Base-by-base conservation (phyloP, 1,139 yeast genomes). In the Hansenula sp. region DNA sequence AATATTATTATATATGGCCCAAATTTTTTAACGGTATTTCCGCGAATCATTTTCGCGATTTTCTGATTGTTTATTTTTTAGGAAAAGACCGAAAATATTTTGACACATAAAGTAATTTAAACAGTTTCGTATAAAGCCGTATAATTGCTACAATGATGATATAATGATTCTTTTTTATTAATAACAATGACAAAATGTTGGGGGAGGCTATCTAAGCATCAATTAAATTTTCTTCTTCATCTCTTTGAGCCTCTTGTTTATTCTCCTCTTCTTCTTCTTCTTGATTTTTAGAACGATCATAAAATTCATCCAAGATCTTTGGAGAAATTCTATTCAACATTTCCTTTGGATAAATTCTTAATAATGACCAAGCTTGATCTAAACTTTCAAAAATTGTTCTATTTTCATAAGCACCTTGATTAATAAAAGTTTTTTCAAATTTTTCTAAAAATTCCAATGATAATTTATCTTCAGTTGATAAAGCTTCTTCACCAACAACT, bases 401-500 rank as follows among this genome's bases (percentile, higher is more conserved):
- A 68, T 89, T 78, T 69, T 92, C 98, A 63, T 92, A 92, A 41
- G 96, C 89, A 64, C 97, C 97, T 72, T 92, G 99, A 40, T 89
- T 64, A 57, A 92, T 88, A 61, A 94, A 94, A 42, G 92, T 84
- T 75, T 86, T 88, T 69, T 92, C 99, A 59, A 92, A 92, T 72
- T 92, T 92, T 64, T 94, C 98, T 71, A 92, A 80, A 65, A 92
- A 92, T 71, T 92, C 99, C 60, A 92, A 77, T 2, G 98, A 92
- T 53, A 92, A 77, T 70, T 92, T 94, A 70, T 92, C 99, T 69
- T 92, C 99, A 52, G 88, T 87, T 29, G 97, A 89, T 60, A 92
- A 76, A 31, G 99, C 98, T 69, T 92, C 99, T 69, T 92, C 99
- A 79, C 99, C 99, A 56, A 92, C 99, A 53, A 92, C 99, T n/a